Evolutionary conservation across 1,284 basidiomycete species (phyloP).

Genomic region (Pyrrhoderma noxium): DNA sequence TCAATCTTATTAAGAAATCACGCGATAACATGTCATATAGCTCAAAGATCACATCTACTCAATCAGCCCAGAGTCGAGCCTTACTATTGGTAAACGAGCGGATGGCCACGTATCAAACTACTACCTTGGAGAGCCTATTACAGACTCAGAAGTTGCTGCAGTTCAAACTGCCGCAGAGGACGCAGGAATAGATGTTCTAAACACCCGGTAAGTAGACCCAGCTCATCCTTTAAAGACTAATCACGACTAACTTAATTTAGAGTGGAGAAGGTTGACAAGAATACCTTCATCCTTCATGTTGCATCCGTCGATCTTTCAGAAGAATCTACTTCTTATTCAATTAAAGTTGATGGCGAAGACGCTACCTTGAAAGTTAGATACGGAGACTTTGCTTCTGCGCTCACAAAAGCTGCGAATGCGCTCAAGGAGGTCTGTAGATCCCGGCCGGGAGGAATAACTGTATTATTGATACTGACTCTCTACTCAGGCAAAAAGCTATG

Average conservation of each 20-base stretch:
- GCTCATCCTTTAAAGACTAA: not conserved
- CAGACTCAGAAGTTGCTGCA: constrained; percentile 66
- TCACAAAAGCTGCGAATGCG: constrained; percentile 48
- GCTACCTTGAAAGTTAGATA: constrained; percentile 60
- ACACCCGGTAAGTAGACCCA: constrained; percentile 56
- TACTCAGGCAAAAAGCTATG: constrained; percentile 57
- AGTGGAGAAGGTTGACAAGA: constrained; percentile 18
- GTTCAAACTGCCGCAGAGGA: constrained; percentile 71
- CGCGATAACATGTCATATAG: constrained; percentile 28
- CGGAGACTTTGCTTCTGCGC: constrained; percentile 55
- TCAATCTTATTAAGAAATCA: not conserved
- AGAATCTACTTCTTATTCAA: constrained; percentile 37
- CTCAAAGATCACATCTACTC: constrained; percentile 70
- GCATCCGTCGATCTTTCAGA: constrained; percentile 49
- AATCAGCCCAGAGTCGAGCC: constrained; percentile 48
- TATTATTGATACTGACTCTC: not conserved
- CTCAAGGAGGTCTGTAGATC: constrained; percentile 46
- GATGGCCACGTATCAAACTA: constrained; percentile 77
- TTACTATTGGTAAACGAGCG: constrained; percentile 72
- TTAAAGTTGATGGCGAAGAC: constrained; percentile 35
- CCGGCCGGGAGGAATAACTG: not conserved
- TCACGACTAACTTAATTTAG: constrained; percentile 10
- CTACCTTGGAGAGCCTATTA: constrained; percentile 64
- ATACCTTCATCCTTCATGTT: constrained; percentile 61
- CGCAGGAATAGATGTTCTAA: constrained; percentile 63